Evolutionary conservation across 2,329 filamentous ascomycete genomes (phyloP).

Genomic region (Diatrype stigma): DNA sequence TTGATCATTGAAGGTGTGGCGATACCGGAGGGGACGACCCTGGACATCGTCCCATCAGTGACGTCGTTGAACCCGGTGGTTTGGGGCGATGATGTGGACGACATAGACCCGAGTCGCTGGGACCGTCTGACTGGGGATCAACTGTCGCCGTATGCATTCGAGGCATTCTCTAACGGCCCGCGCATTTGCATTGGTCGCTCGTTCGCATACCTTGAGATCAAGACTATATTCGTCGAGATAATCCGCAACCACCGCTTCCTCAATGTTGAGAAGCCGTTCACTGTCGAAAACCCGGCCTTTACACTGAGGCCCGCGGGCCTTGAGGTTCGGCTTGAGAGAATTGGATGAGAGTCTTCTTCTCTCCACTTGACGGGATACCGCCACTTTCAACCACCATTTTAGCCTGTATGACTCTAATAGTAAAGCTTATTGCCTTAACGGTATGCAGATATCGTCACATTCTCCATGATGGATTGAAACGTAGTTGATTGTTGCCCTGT

Average conservation of each 20-base stretch:
- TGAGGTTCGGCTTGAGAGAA: constrained; percentile 3
- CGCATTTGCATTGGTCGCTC: constrained; percentile 5
- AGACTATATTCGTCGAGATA: constrained; percentile 9
- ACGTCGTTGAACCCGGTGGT: constrained; percentile 29
- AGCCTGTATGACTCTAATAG: too few relatives aligned
- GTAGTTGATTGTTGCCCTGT: too few relatives aligned
- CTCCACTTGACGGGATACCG: too few relatives aligned
- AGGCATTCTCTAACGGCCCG: constrained; percentile 17
- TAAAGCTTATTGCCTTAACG: too few relatives aligned
- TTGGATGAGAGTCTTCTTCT: too few relatives aligned
- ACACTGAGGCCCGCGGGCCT: constrained; percentile 5
- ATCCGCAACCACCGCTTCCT: constrained; percentile 6
- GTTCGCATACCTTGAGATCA: constrained; percentile 11
- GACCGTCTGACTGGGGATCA: constrained; percentile 17
- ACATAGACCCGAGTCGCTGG: constrained; percentile 36
- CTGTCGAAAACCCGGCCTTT: constrained; percentile 3
- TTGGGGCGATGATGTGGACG: constrained; percentile 33
- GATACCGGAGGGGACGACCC: constrained; percentile 31
- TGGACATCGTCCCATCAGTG: constrained; percentile 30
- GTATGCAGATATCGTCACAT: too few relatives aligned
- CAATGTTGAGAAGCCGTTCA: constrained; percentile 1
- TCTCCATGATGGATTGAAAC: too few relatives aligned
- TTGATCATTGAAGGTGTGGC: constrained; percentile 26
- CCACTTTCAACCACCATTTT: too few relatives aligned
- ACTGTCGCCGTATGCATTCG: constrained; percentile 23